Conservation (phyloP, 305 asterid species). For the Euphrasia arctica region DNA sequence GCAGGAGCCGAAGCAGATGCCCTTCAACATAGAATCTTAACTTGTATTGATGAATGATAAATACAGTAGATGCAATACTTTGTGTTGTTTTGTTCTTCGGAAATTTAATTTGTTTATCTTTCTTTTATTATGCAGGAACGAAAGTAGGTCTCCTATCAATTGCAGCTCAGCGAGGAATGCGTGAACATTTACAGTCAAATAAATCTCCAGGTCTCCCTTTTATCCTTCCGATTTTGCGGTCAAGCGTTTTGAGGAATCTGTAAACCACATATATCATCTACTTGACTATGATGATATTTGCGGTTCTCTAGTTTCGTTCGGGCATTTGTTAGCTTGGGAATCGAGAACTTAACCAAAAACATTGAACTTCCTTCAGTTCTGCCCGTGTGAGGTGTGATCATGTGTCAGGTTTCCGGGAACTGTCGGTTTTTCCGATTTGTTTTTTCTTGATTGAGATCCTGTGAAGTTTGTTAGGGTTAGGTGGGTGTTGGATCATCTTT, state of each 20-base stretch:
- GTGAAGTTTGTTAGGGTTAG: not conserved
- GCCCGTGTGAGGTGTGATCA: not conserved
- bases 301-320: not conserved
- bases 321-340: constrained; percentile 7
- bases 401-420: constrained; percentile 4
- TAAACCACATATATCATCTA: not conserved
- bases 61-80: constrained; percentile 5
- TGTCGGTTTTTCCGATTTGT: not conserved
- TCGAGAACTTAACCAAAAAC: constrained; percentile 12
- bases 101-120: constrained; percentile 15
- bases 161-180: constrained; percentile 19
- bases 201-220: constrained; percentile 1
- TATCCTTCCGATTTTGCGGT: not conserved
- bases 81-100: constrained; percentile 13
- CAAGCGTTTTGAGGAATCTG: not conserved
- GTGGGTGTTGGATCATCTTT: not conserved
- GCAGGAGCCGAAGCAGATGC: constrained; percentile 50
- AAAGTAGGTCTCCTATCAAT: constrained; percentile 9
- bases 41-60: constrained; percentile 29
- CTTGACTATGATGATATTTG: not conserved
- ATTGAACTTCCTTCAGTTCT: not conserved
- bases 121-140: constrained; percentile 29
- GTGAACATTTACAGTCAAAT: constrained; percentile 2
- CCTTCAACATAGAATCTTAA: constrained; percentile 37
- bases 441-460: constrained; percentile 7